phyloP scores from a whole-genome alignment of 2,329 filamentous ascomycete species.

The Hypoxylon sp. region DNA sequence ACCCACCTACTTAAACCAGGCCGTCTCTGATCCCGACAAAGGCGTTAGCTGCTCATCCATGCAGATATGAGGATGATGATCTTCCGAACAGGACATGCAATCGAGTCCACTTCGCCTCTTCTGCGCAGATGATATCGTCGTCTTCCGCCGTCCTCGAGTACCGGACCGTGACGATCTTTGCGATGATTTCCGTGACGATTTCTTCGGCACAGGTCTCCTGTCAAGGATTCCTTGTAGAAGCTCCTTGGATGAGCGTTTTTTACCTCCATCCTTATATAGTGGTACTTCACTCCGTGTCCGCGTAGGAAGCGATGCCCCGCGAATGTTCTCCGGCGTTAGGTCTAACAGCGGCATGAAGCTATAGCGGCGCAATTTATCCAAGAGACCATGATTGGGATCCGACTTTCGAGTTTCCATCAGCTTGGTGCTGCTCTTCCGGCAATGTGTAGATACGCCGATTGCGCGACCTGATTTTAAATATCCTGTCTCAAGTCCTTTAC shows the following conservation, averaged over 20 bases:
- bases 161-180: conserved; percentile 17
- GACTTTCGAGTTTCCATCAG: conserved; percentile 2
- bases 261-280: conserved; percentile 12
- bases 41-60: conserved; percentile 44
- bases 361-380: conserved; percentile 49
- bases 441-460: conserved; percentile 43
- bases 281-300: conserved; percentile 27
- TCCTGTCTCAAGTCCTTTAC: not conserved
- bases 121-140: conserved; percentile 3
- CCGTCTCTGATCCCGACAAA: conserved; percentile 31
- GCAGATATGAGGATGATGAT: conserved; percentile 47
- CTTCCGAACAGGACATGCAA: conserved; percentile 47
- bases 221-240: conserved; percentile 49
- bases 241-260: conserved; percentile 43
- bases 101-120: conserved; percentile 7
- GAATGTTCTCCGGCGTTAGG: conserved; percentile 46
- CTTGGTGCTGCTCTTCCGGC: conserved; percentile 40
- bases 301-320: conserved; percentile 7
- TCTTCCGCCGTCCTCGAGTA: conserved; percentile 8
- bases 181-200: conserved; percentile 32
- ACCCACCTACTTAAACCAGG: conserved; percentile 27
- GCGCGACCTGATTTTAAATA: conserved; percentile 34
- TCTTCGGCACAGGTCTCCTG: conserved; percentile 22
- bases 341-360: conserved; percentile 51
- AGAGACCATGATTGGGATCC: conserved; percentile 24